phyloP scores from a whole-genome alignment of 2,329 filamentous ascomycete genomes.

The Trichoderma sp. region DNA sequence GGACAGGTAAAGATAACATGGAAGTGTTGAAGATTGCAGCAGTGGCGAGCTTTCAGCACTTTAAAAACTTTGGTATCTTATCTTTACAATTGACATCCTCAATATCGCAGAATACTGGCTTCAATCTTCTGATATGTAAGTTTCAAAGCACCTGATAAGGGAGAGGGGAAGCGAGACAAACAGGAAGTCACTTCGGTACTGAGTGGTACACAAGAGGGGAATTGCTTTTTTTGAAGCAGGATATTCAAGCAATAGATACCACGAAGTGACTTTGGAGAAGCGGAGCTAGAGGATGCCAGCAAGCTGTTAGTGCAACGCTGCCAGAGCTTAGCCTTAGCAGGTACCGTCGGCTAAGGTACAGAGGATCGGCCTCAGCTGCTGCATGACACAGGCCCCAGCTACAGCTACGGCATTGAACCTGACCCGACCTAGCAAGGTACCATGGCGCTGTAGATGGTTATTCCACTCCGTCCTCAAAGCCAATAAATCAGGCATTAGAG shows the following conservation, averaged over 20 bases:
- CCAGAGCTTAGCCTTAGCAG: background rate
- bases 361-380: background rate
- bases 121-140: background rate
- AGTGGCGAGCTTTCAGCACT: background rate
- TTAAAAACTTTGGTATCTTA: background rate
- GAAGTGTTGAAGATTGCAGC: background rate
- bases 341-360: background rate
- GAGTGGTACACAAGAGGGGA: background rate
- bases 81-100: background rate
- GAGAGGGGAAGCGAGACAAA: background rate
- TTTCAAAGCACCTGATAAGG: background rate
- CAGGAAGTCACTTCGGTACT: background rate
- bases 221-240: background rate
- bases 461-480: too few species aligned
- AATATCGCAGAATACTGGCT: background rate
- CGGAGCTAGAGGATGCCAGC: background rate
- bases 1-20: too few species aligned
- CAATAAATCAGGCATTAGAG: too few species aligned
- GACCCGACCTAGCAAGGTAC: background rate
- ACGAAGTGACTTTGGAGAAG: background rate
- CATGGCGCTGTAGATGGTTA: background rate
- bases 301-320: background rate
- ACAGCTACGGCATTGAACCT: background rate
- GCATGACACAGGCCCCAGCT: background rate
- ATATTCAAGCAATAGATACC: background rate